A percentile compares a stretch with the other conserved stretches of the same genome.
Evolutionary conservation across 1,284 basidiomycete species (phyloP).

Genomic region (Porogramme epimiltina): DNA sequence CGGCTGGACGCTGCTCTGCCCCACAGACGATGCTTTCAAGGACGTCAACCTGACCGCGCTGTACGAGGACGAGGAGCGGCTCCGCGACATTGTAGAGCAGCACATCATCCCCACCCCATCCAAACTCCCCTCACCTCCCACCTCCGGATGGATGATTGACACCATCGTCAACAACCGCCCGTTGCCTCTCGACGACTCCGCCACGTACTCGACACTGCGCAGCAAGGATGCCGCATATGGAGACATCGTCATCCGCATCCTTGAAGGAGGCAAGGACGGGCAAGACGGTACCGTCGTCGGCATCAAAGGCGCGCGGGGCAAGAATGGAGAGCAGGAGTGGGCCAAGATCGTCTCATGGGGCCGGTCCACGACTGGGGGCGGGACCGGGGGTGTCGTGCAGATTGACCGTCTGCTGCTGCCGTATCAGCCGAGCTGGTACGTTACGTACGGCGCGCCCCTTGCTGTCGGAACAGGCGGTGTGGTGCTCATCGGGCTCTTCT

Average conservation of each 20-base stretch:
- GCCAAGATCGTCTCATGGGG: slow-evolving; percentile 84
- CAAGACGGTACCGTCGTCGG: slow-evolving; percentile 46
- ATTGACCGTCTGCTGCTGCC: slow-evolving; percentile 86
- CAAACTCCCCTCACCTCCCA: background rate
- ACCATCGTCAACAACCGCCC: slow-evolving; percentile 69
- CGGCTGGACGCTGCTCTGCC: slow-evolving; percentile 87
- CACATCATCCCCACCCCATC: slow-evolving; percentile 77
- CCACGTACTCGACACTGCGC: slow-evolving; percentile 73
- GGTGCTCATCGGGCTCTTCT: slow-evolving; percentile 66
- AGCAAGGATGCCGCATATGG: slow-evolving; percentile 62
- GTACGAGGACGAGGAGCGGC: slow-evolving; percentile 58
- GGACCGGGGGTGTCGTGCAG: slow-evolving; percentile 84
- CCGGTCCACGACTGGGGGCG: slow-evolving; percentile 69
- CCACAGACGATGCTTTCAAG: slow-evolving; percentile 92
- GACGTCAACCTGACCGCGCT: slow-evolving; percentile 84
- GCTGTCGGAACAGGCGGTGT: slow-evolving; percentile 60
- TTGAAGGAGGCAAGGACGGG: slow-evolving; percentile 42
- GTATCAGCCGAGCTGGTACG: slow-evolving; percentile 85
- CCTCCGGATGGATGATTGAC: slow-evolving; percentile 27
- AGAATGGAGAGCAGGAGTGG: slow-evolving; percentile 69
- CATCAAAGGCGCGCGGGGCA: slow-evolving; percentile 86
- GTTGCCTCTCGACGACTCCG: slow-evolving; percentile 68
- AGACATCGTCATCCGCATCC: slow-evolving; percentile 76
- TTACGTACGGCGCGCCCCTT: slow-evolving; percentile 65
- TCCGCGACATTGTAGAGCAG: slow-evolving; percentile 79